phyloP scores from a whole-genome alignment of 768 basidiomycete genomes.

The Fistulinella prunicolor region DNA sequence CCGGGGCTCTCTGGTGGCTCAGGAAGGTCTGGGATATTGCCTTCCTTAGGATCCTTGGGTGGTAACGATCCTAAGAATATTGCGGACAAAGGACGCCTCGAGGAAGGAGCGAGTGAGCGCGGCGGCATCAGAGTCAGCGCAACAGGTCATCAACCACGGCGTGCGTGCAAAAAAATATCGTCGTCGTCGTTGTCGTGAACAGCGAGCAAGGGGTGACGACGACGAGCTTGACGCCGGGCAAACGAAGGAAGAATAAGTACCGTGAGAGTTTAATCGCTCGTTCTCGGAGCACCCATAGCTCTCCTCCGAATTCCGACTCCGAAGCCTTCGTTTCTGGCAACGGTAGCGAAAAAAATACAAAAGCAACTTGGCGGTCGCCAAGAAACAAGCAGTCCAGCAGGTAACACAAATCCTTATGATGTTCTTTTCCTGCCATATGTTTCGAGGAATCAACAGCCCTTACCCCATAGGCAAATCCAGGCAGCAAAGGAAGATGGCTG shows the following conservation, averaged over 20 bases:
- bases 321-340: background rate
- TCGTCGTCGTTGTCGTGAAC: constrained; percentile 25
- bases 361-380: background rate
- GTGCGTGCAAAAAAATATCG: constrained; percentile 2
- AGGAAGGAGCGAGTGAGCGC: constrained; percentile 40
- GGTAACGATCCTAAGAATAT: constrained; percentile 52
- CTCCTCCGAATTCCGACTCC: constrained; percentile 23
- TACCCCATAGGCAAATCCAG: too few species aligned
- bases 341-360: background rate
- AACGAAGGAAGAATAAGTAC: constrained; percentile 15
- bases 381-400: too few species aligned
- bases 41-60: constrained; percentile 37
- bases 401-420: too few species aligned
- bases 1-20: constrained; percentile 64
- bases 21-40: constrained; percentile 61
- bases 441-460: background rate
- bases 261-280: constrained; percentile 25
- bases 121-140: constrained; percentile 44
- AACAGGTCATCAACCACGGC: constrained; percentile 29
- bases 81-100: constrained; percentile 58
- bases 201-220: constrained; percentile 26
- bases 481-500: too few species aligned
- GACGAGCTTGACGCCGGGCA: constrained; percentile 17
- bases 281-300: background rate
- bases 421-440: too few species aligned